Evolutionary conservation across 179 eudicot species (phyloP), one percentile per base, ranked within the genome.

Genomic region (Heliamphora ciliata): DNA sequence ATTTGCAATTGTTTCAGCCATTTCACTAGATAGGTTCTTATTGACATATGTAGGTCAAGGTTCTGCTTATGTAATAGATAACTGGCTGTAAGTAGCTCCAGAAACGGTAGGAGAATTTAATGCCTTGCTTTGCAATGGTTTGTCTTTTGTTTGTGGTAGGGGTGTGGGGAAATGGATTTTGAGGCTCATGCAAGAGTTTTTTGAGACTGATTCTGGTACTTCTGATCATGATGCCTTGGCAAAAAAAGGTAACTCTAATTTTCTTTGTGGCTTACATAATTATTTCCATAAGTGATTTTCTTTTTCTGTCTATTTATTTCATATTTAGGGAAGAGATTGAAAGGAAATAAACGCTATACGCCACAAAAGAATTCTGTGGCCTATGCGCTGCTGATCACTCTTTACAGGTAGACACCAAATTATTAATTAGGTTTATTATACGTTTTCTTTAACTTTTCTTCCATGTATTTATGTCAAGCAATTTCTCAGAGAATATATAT

Each of bases 331-430:
- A 89, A 89, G 81, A 94, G 87, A 83, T 68, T 85, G 61, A 87
- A 83, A 85, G 87, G 86, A 74, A 24, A 84, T 51, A 92, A 80
- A 82, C 88, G 87, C 9, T 96, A 96, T 84, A 75, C 93, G 75
- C 99, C 99, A 8, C 94, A 94, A 82, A 96, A 91, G 86, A 90
- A 96, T 84, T 96, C 99, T 24, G 97, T 86, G 60, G 93, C 99
- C 67, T 96, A 94, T 88, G 97, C 99, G 8, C 83, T 96, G 74
- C 80, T 96, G 84, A 83, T 96, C 81, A 82, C 98, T 74, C 91
- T 96, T 70, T 88, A 91, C 84, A 93, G 97, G 99, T 96, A 86
- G 59, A 51, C 61, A 8, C 50, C 65, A 50, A 18, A 3, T 74
- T 74, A 48, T 74, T 47, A 46, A 72, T 79, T 47, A 8, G 50